Conservation (phyloP, 129 eudicot genomes). For the Apium graveolens region DNA sequence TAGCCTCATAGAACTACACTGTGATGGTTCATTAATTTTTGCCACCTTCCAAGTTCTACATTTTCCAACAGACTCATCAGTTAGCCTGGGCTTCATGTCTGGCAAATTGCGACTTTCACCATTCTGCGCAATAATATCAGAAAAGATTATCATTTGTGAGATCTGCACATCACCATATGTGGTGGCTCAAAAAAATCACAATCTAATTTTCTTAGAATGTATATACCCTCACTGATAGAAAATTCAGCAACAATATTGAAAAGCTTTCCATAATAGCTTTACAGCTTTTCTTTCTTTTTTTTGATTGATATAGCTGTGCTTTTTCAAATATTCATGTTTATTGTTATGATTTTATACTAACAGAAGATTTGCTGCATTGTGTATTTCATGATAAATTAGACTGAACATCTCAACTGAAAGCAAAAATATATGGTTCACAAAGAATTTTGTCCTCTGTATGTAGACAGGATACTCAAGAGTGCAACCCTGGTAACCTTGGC, state of each 20-base stretch:
- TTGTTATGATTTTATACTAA: background rate
- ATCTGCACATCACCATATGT: background rate
- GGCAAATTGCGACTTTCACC: constrained; percentile 39
- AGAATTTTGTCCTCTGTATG: background rate
- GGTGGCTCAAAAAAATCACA: background rate
- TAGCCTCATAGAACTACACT: constrained; percentile 60
- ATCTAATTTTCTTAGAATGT: background rate
- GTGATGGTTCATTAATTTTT: constrained; percentile 64
- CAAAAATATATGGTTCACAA: background rate
- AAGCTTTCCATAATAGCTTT: background rate
- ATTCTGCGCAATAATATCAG: constrained; percentile 44
- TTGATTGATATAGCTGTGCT: background rate
- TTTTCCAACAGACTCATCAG: constrained; percentile 48
- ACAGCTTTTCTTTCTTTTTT: background rate
- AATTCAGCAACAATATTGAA: background rate
- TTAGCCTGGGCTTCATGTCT: constrained; percentile 43
- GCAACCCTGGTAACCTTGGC: constrained; percentile 29
- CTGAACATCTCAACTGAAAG: background rate
- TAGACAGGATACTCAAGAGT: constrained; percentile 25
- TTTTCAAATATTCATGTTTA: background rate
- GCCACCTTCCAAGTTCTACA: constrained; percentile 53
- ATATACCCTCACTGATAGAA: background rate
- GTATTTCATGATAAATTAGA: background rate
- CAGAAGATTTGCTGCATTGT: background rate
- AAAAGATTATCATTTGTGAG: background rate